A percentile compares a stretch with the other conserved stretches of the same genome.
phyloP scores from a whole-genome alignment of 257 asterid species.

The Solanum chiquidenum region DNA sequence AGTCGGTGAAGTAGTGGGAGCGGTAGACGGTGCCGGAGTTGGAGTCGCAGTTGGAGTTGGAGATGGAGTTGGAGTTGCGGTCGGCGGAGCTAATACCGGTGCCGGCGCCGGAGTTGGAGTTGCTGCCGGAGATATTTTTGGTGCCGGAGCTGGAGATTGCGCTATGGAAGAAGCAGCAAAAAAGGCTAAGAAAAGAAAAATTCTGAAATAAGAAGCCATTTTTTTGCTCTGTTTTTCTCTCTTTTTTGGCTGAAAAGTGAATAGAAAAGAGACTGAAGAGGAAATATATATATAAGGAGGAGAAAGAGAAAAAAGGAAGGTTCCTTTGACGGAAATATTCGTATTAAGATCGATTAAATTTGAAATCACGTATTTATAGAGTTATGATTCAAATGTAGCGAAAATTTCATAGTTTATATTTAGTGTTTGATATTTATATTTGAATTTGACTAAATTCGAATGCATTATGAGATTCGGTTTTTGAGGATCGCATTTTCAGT shows the following conservation, averaged over 20 bases:
- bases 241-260: not conserved
- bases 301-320: not conserved
- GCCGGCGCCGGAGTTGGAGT: slow-evolving; percentile 34
- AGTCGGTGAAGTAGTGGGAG: not conserved
- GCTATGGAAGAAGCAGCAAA: slow-evolving; percentile 48
- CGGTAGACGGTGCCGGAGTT: not conserved
- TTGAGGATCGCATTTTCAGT: not conserved
- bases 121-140: slow-evolving; percentile 48
- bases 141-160: slow-evolving; percentile 52
- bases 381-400: not conserved
- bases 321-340: not conserved
- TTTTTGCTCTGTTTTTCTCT: not conserved
- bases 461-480: not conserved
- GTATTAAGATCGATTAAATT: not conserved
- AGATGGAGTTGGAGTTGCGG: slow-evolving; percentile 8
- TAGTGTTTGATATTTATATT: too few species aligned
- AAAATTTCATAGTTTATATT: too few species aligned
- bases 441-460: not conserved
- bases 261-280: slow-evolving; percentile 10
- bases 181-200: slow-evolving; percentile 40
- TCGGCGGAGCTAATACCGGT: slow-evolving; percentile 19
- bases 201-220: slow-evolving; percentile 31
- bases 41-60: not conserved
- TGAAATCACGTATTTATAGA: not conserved
- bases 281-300: slow-evolving; percentile 7